phyloP scores from a whole-genome alignment of 768 basidiomycete genomes.

The Peribolospora kevripleyi region DNA sequence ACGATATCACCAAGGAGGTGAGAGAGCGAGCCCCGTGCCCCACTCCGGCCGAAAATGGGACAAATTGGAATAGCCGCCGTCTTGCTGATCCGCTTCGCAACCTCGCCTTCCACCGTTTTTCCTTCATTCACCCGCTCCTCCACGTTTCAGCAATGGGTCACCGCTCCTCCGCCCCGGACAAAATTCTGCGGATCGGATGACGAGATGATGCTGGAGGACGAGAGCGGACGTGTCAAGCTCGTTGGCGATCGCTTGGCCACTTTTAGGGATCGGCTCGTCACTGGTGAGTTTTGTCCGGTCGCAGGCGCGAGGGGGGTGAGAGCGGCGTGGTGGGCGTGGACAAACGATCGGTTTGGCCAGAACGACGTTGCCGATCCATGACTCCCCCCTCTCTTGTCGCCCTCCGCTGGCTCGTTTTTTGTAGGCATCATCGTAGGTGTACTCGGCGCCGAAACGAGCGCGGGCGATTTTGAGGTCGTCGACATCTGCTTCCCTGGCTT shows the following conservation, averaged over 20 bases:
- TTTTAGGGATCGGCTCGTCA: conserved; percentile 39
- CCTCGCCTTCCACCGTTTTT: no score
- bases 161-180: conserved; percentile 45
- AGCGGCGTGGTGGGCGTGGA: no score
- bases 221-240: conserved; percentile 70
- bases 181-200: conserved; percentile 63
- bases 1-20: conserved; percentile 81
- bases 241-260: conserved; percentile 42
- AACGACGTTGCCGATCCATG: no score
- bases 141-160: conserved; percentile 49
- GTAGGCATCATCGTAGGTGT: conserved; percentile 59
- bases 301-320: no score
- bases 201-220: conserved; percentile 75
- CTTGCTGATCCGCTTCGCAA: no score
- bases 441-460: conserved; percentile 66
- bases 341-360: no score
- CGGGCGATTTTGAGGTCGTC: conserved; percentile 79
- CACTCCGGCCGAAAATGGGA: neutral
- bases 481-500: conserved; percentile 68
- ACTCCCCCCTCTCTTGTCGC: no score
- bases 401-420: neutral
- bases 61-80: no score
- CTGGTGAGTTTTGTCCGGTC: conserved; percentile 24
- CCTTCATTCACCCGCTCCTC: neutral
- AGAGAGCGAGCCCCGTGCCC: conserved; percentile 17